Evolutionary conservation across 352 stramenopile genomes (phyloP).

Genomic region (Globisporangium lucens): DNA sequence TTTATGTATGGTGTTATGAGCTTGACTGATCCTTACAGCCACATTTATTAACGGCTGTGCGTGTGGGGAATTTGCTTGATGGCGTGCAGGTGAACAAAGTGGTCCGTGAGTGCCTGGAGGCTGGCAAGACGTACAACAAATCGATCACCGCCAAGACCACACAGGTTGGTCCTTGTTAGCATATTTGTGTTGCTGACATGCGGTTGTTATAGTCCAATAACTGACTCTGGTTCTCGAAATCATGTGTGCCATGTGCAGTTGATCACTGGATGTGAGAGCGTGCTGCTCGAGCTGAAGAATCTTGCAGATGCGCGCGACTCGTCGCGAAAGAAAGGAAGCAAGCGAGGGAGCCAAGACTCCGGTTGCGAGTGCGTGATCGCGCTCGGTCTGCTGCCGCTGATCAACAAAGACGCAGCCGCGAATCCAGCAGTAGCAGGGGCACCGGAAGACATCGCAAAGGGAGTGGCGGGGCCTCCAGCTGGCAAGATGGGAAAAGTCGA

Average conservation of each 20-base stretch:
- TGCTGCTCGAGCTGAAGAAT: constrained; percentile 76
- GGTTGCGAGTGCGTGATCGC: constrained; percentile 58
- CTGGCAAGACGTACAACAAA: constrained; percentile 85
- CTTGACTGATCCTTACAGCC: background rate
- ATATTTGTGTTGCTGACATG: background rate
- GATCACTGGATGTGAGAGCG: constrained; percentile 67
- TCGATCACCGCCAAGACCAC: constrained; percentile 81
- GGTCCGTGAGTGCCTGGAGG: constrained; percentile 66
- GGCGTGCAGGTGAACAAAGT: constrained; percentile 46
- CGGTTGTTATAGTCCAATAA: background rate
- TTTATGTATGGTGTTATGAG: background rate
- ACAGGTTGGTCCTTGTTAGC: constrained; percentile 20
- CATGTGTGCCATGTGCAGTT: constrained; percentile 23
- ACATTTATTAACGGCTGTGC: background rate
- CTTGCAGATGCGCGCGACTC: constrained; percentile 53
- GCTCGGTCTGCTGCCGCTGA: constrained; percentile 57
- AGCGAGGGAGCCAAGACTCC: constrained; percentile 22
- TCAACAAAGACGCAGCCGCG: constrained; percentile 18
- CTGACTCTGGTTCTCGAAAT: background rate
- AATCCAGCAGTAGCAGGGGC: constrained; percentile 12
- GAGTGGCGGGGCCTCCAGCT: constrained; percentile 1
- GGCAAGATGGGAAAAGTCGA: constrained; percentile 29
- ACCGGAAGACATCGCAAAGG: constrained; percentile 4
- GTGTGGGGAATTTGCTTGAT: background rate
- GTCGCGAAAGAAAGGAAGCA: constrained; percentile 37